phyloP scores from a whole-genome alignment of 768 basidiomycete genomes.

The Hygrocybe punicea region DNA sequence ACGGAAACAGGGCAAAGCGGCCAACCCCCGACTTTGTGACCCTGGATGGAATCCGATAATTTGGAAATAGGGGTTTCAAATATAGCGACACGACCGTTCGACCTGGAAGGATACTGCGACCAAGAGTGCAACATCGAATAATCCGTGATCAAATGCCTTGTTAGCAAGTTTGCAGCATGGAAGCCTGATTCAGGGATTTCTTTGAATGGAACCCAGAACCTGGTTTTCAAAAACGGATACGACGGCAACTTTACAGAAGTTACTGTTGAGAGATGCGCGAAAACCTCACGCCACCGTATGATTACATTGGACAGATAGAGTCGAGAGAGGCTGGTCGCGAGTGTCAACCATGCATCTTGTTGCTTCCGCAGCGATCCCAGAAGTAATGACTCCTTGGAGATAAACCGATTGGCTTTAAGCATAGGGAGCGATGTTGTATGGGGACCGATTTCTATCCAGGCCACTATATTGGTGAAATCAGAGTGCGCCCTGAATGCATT shows the following conservation, averaged over 20 bases:
- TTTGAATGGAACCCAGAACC: conserved; percentile 55
- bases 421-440: conserved; percentile 57
- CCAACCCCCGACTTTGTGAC: conserved; percentile 55
- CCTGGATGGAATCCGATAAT: conserved; percentile 46
- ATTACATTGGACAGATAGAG: conserved; percentile 43
- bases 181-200: neutral
- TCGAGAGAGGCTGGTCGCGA: conserved; percentile 45
- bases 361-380: conserved; percentile 51
- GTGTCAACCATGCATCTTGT: conserved; percentile 42
- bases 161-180: neutral
- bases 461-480: conserved; percentile 31
- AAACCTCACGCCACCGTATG: conserved; percentile 57
- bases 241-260: conserved; percentile 53
- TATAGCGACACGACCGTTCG: conserved; percentile 38
- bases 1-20: conserved; percentile 66
- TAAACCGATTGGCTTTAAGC: conserved; percentile 42
- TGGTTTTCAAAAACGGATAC: conserved; percentile 57
- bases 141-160: conserved; percentile 14
- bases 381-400: conserved; percentile 34
- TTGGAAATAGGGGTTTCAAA: conserved; percentile 52
- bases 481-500: conserved; percentile 34
- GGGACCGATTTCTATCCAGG: conserved; percentile 69
- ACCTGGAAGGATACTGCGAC: conserved; percentile 39
- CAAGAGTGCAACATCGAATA: conserved; percentile 42
- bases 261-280: conserved; percentile 41